phyloP scores from a whole-genome alignment of 1,139 yeast species.

The Hyphopichia khmerensis region DNA sequence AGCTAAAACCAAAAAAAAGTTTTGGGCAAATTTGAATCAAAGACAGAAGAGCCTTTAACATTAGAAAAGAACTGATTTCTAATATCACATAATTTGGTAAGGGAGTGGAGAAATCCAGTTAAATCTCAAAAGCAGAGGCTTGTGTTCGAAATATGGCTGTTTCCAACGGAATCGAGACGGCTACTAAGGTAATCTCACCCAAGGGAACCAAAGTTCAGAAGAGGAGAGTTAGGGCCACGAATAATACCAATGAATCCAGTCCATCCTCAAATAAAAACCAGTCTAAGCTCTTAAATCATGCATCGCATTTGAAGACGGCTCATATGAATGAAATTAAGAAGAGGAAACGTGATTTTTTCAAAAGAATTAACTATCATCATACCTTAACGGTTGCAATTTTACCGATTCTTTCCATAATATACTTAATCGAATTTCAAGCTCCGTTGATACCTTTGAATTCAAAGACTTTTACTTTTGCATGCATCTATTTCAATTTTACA shows the following conservation, averaged over 20 bases:
- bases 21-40: not conserved
- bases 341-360: conserved; percentile 31
- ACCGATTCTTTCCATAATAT: conserved; percentile 26
- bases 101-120: too few species aligned
- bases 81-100: too few species aligned
- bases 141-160: too few species aligned
- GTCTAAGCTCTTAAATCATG: conserved; percentile 18
- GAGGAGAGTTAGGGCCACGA: conserved; percentile 15
- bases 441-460: conserved; percentile 23
- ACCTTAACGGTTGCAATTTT: conserved; percentile 32
- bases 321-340: conserved; percentile 27
- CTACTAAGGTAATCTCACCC: not conserved
- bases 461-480: conserved; percentile 29
- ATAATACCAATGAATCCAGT: not conserved
- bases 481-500: conserved; percentile 37
- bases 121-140: too few species aligned
- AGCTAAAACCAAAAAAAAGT: not conserved
- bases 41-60: too few species aligned
- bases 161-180: not conserved
- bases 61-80: not conserved
- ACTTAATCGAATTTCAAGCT: conserved; percentile 16
- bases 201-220: conserved; percentile 17
- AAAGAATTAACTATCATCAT: conserved; percentile 32
- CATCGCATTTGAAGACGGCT: conserved; percentile 19
- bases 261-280: conserved; percentile 1